Evolutionary conservation across 768 basidiomycete species (phyloP), one percentile per base, ranked within the genome.

Genomic region (Dictyophora rubrovolvata): DNA sequence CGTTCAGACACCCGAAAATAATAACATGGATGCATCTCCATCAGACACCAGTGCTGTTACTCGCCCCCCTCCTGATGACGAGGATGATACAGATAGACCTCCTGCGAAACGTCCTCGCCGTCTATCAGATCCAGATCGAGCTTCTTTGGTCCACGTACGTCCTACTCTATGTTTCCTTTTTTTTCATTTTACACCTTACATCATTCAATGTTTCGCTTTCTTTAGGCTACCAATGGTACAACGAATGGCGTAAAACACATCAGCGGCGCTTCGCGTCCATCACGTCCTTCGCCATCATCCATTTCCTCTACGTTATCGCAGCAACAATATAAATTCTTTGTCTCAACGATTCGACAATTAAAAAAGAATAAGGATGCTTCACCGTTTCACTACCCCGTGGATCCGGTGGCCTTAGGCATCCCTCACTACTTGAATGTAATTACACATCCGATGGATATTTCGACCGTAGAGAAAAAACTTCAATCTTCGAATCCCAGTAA

Each of bases 391-490:
- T 77, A 77, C 53, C 93, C 96, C 18, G 96, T 99, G 59, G 96
- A 99, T 70, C 79, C 85, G 20, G 79, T 93, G 64, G 86, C 83
- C 8, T 75, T 92, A 64, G 83, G 82, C 61, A 83, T 91, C 61
- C 95, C 93, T 9, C 92, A 95, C 69, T 99, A 99, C 66, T 81
- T 81, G 36, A 78, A 78, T 49, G 83, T 98, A 68, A 82, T 99
- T 72, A 89, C 85, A 67, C 81, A 79, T 23, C 96, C 96, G 0
- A 97, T 97, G 91, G 96, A 98, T 69, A 79, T 99, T 50, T 79
- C 84, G 2, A 96, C 95, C 48, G 82, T 97, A 60, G 95, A 98
- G 72, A 82, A 82, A 66, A 96, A 97, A 73, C 77, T 98, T 48
- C 66, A 64, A 35, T 82, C 87, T 0, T 90, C 90, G 14, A 94